A percentile compares a stretch with the other conserved stretches of the same genome.
Conservation (phyloP, 768 basidiomycete species). For the Russula compacta region DNA sequence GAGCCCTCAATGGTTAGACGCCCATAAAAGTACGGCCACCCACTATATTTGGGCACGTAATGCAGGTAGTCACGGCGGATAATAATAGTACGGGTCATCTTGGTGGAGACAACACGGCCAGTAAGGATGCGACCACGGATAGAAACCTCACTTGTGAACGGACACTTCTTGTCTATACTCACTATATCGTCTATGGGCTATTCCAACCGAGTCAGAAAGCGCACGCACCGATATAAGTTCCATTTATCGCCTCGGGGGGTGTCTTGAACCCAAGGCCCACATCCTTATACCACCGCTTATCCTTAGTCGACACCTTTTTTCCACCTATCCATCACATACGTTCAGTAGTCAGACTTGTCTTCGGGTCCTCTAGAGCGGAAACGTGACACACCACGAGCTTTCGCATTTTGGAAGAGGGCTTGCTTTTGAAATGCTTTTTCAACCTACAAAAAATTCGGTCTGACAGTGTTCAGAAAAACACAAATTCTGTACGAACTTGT, state of each 20-base stretch:
- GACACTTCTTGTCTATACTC: slow-evolving; percentile 93
- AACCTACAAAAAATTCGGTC: slow-evolving; percentile 42
- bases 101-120: slow-evolving; percentile 95
- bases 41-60: slow-evolving; percentile 98
- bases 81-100: slow-evolving; percentile 98
- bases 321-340: slow-evolving; percentile 39
- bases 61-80: slow-evolving; percentile 93
- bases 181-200: not conserved
- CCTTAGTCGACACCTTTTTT: slow-evolving; percentile 89
- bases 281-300: slow-evolving; percentile 99
- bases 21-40: slow-evolving; percentile 27
- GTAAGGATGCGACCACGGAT: slow-evolving; percentile 99
- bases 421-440: slow-evolving; percentile 99
- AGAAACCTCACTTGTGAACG: slow-evolving; percentile 93
- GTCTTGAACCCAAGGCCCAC: slow-evolving; percentile 97
- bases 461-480: not conserved
- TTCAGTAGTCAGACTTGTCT: not conserved
- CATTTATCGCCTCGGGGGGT: slow-evolving; percentile 88
- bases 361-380: not conserved
- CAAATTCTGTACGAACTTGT: slow-evolving; percentile 27
- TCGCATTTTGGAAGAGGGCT: slow-evolving; percentile 95
- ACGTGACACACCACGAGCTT: slow-evolving; percentile 70
- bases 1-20: not conserved
- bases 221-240: slow-evolving; percentile 87
- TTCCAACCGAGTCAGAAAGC: not conserved